Conservation (phyloP, 257 asterid genomes). For the Nicotiana otophora region DNA sequence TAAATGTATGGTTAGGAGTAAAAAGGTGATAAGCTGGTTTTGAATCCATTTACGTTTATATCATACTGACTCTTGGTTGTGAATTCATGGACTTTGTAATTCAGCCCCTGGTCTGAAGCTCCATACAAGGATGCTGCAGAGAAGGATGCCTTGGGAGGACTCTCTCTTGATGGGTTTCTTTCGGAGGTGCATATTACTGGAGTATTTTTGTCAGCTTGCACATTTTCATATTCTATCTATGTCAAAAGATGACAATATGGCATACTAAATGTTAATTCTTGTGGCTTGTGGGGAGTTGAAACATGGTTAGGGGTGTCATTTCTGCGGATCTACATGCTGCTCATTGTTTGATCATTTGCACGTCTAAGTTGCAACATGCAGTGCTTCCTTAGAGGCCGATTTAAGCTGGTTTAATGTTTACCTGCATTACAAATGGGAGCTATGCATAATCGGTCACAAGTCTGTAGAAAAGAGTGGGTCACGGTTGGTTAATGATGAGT, state of each 20-base stretch:
- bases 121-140: conserved; percentile 82
- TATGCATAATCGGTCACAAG: neutral
- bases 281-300: neutral
- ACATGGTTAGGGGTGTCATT: neutral
- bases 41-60: neutral
- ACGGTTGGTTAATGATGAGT: neutral
- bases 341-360: neutral
- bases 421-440: neutral
- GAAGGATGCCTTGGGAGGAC: conserved; percentile 82
- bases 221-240: neutral
- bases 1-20: neutral
- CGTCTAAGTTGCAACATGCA: neutral
- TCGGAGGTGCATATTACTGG: conserved; percentile 53
- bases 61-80: neutral
- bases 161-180: conserved; percentile 75
- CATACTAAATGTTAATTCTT: neutral
- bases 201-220: neutral
- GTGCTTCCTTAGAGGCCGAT: neutral
- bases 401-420: neutral
- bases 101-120: conserved; percentile 87
- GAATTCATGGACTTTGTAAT: conserved; percentile 10
- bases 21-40: neutral
- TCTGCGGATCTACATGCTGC: neutral
- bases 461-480: neutral
- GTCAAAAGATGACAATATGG: neutral